Base-by-base conservation (phyloP, 352 stramenopile species). In the Phytopythium boreale region DNA sequence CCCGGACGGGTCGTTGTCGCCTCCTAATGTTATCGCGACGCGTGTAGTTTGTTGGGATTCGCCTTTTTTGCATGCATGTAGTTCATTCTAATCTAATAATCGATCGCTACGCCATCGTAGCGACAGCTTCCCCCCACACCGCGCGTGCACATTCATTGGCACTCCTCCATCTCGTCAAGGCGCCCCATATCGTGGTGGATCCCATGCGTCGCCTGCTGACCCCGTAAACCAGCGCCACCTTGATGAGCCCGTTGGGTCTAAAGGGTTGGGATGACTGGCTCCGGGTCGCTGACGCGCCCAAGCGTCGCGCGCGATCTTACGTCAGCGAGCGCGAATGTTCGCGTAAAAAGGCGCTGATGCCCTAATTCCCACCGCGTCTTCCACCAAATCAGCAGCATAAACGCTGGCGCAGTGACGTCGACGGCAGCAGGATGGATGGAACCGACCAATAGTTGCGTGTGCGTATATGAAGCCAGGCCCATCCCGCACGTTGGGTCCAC, bases 11-110 rank as follows among this genome's bases (percentile, higher is more conserved):
- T 56, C 49, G 49, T 19, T 27, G 49, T 27, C 53, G 34, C 36
- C 34, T 49, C 53, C 53, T 60, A 60, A 60, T 60, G 53, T 60
- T 60, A 60, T 60, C 53, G 26, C n/a, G 53, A 59, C 53, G 53
- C 34, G 53, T 60, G 53, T 60, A 60, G 53, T 60, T 46, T 49
- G 53, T 34, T 31, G 53, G 36, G 52, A 8, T 47, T n/a, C 29
- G 20, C 34, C 22, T 20, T 31, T 59, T 39, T 59, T 39, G 52
- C 52, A 47, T 59, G 17, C 52, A 59, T 59, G 52, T 47, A 9
- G 12, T 36, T 36, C n/a, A 22, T 60, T 39, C 12, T 60, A 47
- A 60, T 49, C 53, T 60, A 60, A 59, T 59, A 19, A 12, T 20
- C 52, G 29, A 34, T 4, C 52, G 52, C 52, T 46, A 29, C 52